Base-by-base conservation (phyloP, 2,329 filamentous ascomycete genomes). In the Aspergillus fumigatus region DNA sequence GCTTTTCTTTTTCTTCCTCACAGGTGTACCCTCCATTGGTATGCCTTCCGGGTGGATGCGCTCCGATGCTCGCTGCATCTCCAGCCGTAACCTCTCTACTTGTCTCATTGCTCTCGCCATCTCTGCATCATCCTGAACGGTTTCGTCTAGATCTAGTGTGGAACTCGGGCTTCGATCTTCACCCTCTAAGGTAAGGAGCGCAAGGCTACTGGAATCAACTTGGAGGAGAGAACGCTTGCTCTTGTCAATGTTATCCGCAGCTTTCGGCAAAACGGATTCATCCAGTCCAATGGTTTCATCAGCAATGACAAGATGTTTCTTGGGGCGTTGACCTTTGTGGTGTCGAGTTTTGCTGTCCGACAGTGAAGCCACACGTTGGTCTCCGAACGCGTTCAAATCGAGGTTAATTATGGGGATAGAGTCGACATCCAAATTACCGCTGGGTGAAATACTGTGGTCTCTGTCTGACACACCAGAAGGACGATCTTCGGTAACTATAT, bases 321-420 rank as follows among this genome's bases (percentile, higher is more conserved):
- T 84, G 1, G 81, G 78, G 4, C 62, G 80, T 79, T 21, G 70
- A 62, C 64, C 72, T 68, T 59, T 74, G 64, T 59, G 73, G 62
- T 57, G 69, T 57, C 60, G 50, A 58, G 65, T 65, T 59, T 51
- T 69, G 54, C 51, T 70, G 54, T 55, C 51, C 25, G 49, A 48
- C 54, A 45, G 53, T 50, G 61, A 55, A 25, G 50, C 45, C 19
- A 32, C 53, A 23, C 21, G 48, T 38, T 52, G 43, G 21, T 56
- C 59, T 27, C 72, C 73, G 8, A 81, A 71, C 58, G 82, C 82
- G 32, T 87, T 86, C 7, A 97, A 82, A 59, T 95, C 87, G 49
- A 99, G 81, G 70, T 96, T 87, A 86, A 99, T 94, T 66, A 99
- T 93, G 2, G 94, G 94, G 65, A 99, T 99, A 1, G 90, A 85